A percentile compares a stretch with the other conserved stretches of the same genome.
Conservation (phyloP, 306 rosid genomes). For the Vigna reflexopilosa region DNA sequence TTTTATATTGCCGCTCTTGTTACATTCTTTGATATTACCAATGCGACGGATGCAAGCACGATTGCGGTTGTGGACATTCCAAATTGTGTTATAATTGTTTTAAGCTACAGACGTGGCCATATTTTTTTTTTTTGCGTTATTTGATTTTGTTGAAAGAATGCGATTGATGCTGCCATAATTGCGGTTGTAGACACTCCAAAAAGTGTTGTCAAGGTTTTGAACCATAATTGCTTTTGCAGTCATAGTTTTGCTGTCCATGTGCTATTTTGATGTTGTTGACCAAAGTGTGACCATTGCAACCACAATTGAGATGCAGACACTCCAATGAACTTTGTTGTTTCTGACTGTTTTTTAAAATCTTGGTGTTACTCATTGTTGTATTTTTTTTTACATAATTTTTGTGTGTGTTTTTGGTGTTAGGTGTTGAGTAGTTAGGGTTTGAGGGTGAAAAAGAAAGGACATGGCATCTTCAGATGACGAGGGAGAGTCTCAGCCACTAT, state of each 20-base stretch:
- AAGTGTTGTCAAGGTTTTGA: no score
- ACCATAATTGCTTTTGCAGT: no score
- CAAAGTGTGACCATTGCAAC: neutral
- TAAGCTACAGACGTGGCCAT: no score
- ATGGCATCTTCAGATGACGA: constrained; percentile 93
- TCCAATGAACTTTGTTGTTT: no score
- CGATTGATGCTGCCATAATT: no score
- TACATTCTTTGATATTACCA: neutral
- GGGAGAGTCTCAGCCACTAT: constrained; percentile 53
- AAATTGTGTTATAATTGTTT: no score
- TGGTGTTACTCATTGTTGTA: constrained; percentile 9
- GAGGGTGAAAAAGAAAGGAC: constrained; percentile 17
- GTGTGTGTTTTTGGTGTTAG: constrained; percentile 15
- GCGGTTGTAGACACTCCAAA: no score
- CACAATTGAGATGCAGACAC: neutral
- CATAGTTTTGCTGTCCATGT: neutral
- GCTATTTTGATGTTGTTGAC: neutral
- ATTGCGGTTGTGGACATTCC: no score
- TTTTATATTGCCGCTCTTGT: neutral
- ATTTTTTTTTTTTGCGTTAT: no score
- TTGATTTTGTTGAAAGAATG: no score
- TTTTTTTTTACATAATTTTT: neutral
- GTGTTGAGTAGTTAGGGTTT: constrained; percentile 41
- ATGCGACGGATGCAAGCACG: no score
- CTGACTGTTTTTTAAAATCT: neutral